A percentile compares a stretch with the other conserved stretches of the same genome.
phyloP scores from a whole-genome alignment of 73 alveolate genomes.

The Tetrahymena elliotti region DNA sequence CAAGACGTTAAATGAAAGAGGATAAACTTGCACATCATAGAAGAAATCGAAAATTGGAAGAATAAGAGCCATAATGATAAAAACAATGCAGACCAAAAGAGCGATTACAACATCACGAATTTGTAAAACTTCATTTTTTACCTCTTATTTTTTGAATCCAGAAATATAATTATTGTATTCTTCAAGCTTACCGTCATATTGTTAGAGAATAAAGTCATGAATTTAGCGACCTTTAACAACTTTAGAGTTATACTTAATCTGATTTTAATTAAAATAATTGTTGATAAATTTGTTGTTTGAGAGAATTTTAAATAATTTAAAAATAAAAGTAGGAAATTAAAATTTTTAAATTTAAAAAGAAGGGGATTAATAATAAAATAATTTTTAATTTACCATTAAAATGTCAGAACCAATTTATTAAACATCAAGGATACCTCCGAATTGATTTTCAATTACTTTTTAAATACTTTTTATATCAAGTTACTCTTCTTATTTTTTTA shows the following conservation, averaged over 20 bases:
- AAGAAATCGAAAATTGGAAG: conserved; percentile 18
- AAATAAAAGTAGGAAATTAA: too few species aligned
- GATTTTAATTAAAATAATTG: too few species aligned
- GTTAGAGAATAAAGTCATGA: not conserved
- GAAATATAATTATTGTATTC: not conserved
- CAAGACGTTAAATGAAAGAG: conserved; percentile 1
- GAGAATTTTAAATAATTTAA: too few species aligned
- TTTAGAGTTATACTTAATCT: not conserved
- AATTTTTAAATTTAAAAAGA: too few species aligned
- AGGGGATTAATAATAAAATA: too few species aligned
- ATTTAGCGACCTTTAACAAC: not conserved
- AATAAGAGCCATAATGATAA: not conserved
- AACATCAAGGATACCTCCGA: not conserved
- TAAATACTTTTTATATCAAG: not conserved
- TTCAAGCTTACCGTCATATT: not conserved
- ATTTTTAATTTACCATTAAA: not conserved
- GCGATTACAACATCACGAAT: conserved; percentile 7
- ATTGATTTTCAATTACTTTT: not conserved
- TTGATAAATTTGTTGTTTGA: too few species aligned
- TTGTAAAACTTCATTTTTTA: not conserved
- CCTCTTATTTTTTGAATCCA: not conserved
- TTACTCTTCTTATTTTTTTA: not conserved
- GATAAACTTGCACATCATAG: not conserved
- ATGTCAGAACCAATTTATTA: not conserved
- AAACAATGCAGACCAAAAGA: not conserved